A percentile compares a stretch with the other conserved stretches of the same genome.
These are phyloP conservation scores for Eucalyptus sp. DNA, from an alignment of 345 rosid species.

Conservation along the genomic window DNA sequence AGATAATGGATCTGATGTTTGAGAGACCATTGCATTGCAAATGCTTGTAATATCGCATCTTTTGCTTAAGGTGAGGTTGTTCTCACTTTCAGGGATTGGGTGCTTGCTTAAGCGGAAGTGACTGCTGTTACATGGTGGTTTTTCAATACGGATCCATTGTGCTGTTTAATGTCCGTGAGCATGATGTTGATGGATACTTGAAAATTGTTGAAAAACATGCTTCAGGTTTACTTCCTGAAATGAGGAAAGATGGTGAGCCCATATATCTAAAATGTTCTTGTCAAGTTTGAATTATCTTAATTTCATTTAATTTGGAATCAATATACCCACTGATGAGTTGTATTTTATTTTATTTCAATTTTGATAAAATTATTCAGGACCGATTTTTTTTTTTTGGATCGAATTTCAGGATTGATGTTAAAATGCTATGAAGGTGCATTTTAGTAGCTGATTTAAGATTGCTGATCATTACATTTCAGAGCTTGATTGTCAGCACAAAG, in stretches of 20 bases:
- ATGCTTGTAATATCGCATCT: not conserved
- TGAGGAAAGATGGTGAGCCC: conserved; percentile 88
- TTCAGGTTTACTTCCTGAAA: conserved; percentile 82
- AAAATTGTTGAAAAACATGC: conserved; percentile 82
- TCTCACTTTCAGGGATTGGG: conserved; percentile 48
- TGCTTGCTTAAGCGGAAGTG: conserved; percentile 56
- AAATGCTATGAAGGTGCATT: not conserved
- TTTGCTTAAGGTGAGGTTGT: not conserved
- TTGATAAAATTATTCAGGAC: not conserved
- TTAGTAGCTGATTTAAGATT: not conserved
- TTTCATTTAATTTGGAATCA: not conserved
- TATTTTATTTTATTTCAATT: not conserved
- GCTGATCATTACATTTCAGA: not conserved
- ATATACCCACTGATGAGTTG: not conserved
- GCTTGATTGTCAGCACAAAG: not conserved
- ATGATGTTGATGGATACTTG: conserved; percentile 77
- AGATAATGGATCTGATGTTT: not conserved
- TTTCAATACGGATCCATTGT: conserved; percentile 94
- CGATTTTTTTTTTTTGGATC: not conserved
- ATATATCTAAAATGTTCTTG: not conserved
- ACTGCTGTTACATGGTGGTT: conserved; percentile 81
- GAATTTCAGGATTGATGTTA: not conserved
- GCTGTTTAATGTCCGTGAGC: conserved; percentile 67
- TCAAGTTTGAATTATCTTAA: not conserved
- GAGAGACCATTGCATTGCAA: not conserved